Evolutionary conservation across 345 rosid genomes (phyloP), one percentile per base, ranked within the genome.

Genomic region (Salix purpurea): DNA sequence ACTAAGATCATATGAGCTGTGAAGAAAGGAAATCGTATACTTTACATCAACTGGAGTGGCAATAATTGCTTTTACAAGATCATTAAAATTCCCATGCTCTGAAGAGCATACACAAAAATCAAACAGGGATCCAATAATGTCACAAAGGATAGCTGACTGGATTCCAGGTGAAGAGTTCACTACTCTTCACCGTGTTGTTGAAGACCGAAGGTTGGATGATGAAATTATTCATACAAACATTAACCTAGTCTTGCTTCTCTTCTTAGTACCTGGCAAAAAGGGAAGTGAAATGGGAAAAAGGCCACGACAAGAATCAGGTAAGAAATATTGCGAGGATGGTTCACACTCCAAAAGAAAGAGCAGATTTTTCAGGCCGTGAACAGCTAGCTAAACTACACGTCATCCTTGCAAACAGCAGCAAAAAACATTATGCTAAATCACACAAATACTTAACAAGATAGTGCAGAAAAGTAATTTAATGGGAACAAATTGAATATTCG

Each of bases 221-320:
- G 10, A 44, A 44, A 61, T 36, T 67, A 36, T 60, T 15, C 69
- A n/a, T 21, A 44, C 28, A 62, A 24, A 4, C 65, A 74, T 88
- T 84, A 90, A 50, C 92, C 92, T 76, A 90, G 70, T 79, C 92
- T 85, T 68, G 95, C 95, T 84, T 91, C 98, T 84, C 97, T 91
- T 78, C 74, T 83, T 48, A 93, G 87, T 56, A 91, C 97, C 98
- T 93, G 86, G 75, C 71, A 3, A 62, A 52, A 40, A 62, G 65
- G 30, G 18, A 66, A 39, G 65, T 50, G 44, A 68, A 60, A 34
- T 18, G 36, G 30, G 54, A 10, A 32, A 3, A 46, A 66, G 36
- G 26, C 34, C 6, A 2, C 8, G 44, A 11, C 48, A 37, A 67
- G 6, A 68, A 19, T 40, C 1, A 12, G 56, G 54, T 11, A 48